phyloP scores from a whole-genome alignment of 2,329 filamentous ascomycete species.

The Stromatinia cepivora region DNA sequence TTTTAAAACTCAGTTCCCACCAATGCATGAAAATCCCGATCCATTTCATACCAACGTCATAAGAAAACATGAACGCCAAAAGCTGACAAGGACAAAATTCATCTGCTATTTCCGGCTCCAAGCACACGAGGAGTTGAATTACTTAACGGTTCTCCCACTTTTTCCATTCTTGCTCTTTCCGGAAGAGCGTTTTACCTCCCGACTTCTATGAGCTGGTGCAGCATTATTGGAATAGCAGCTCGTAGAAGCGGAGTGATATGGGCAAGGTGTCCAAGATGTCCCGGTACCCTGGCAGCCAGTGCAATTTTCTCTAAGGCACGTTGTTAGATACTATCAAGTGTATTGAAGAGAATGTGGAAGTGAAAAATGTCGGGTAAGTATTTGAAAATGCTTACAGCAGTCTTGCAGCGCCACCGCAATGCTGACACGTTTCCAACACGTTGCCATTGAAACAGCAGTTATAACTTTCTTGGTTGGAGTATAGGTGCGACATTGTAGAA shows the following conservation, averaged over 20 bases:
- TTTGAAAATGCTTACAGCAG: background rate
- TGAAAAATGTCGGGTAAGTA: background rate
- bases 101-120: background rate
- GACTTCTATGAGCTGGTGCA: background rate
- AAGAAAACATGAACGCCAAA: constrained; percentile 10
- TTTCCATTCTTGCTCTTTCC: background rate
- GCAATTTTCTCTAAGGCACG: background rate
- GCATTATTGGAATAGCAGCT: background rate
- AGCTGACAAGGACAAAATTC: background rate
- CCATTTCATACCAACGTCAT: background rate
- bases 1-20: background rate
- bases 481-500: background rate
- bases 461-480: background rate
- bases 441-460: background rate
- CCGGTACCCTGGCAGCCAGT: background rate
- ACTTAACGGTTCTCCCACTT: background rate
- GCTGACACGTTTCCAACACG: background rate
- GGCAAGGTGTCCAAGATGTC: background rate
- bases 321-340: background rate
- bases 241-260: background rate
- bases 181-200: background rate
- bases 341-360: background rate
- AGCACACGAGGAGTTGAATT: background rate
- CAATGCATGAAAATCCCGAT: background rate
- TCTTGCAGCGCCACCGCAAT: constrained; percentile 1